Percentiles rank a stretch among this genome's conserved stretches.
Conservation (phyloP, 108 stramenopile genomes). For the Fistulifera solaris region DNA sequence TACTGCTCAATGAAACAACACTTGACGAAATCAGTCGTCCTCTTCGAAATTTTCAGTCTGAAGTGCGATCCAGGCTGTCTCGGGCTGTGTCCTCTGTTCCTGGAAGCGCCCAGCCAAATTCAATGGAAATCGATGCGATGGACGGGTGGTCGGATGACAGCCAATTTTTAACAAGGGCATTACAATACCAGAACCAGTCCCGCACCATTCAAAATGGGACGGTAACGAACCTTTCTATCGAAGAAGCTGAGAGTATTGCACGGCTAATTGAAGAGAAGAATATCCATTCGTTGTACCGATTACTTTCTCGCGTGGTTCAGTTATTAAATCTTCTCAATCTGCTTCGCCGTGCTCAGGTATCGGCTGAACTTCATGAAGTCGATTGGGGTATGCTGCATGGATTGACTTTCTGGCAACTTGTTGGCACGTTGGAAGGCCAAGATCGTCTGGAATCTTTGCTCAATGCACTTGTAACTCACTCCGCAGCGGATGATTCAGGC, state of each 20-base stretch:
- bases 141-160: slow-evolving; percentile 18
- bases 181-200: slow-evolving; percentile 42
- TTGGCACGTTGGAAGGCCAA: slow-evolving; percentile 56
- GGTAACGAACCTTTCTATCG: slow-evolving; percentile 11
- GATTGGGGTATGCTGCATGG: slow-evolving; percentile 84
- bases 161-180: slow-evolving; percentile 31
- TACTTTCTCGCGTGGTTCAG: slow-evolving; percentile 67
- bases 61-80: slow-evolving; percentile 48
- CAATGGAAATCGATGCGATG: slow-evolving; percentile 45
- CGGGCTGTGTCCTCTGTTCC: slow-evolving; percentile 57
- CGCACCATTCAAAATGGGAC: slow-evolving; percentile 5
- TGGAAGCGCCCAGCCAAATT: slow-evolving; percentile 13
- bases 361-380: slow-evolving; percentile 61
- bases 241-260: slow-evolving; percentile 42
- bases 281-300: slow-evolving; percentile 73
- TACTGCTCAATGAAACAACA: slow-evolving; percentile 55
- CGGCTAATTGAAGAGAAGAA: slow-evolving; percentile 66
- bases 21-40: slow-evolving; percentile 53
- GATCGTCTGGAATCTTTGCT: slow-evolving; percentile 65
- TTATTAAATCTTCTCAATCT: slow-evolving; percentile 55
- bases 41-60: slow-evolving; percentile 30
- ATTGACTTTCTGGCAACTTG: slow-evolving; percentile 55
- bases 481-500: slow-evolving; percentile 5
- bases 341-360: slow-evolving; percentile 51
- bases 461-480: slow-evolving; percentile 58